Evolutionary conservation across 805 yeast genomes (phyloP), one percentile per base, ranked within the genome.

Genomic region (Ogataea paradorogensis): DNA sequence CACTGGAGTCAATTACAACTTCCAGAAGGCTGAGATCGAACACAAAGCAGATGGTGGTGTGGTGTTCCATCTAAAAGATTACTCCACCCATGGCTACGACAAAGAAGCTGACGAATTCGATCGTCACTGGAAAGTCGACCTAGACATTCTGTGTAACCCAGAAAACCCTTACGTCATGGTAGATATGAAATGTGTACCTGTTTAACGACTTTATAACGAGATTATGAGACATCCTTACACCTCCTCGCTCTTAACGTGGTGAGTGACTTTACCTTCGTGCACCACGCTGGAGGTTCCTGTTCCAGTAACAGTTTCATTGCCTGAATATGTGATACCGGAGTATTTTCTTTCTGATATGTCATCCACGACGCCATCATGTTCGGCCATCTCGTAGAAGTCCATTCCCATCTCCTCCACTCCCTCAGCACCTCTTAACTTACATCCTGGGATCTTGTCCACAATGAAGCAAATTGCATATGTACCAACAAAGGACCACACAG

Each of bases 91-190:
- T 50, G 80, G 80, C 4, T 70, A 70, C 47, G 63, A 64, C 39
- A 69, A 67, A 30, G 63, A 63, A 37, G 38, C 56, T 50, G 63
- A 54, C 42, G 35, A 30, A 31, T 25, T 33, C 27, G 58, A 70
- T 49, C 74, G 82, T 52, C 80, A 75, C 53, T 82, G 83, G 76
- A 77, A 69, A 49, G 67, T 82, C 46, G 76, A 76, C 48, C 72
- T 82, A 55, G 75, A 70, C 38, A 81, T 82, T 37, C 75, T 69
- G 47, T 80, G 87, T 59, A 78, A 74, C 59, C 79, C 79, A 43
- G 80, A 80, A 47, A 74, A 71, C 56, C 84, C 90, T 7, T 58
- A 74, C 61, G 82, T 82, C 39, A 78, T 72, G 42, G 80, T 82
- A 16, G 82, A 78, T 50, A 79, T 81, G 59, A 71, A 61, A 56